Percentiles rank a stretch among this genome's conserved stretches.
Conservation (phyloP, 2,329 filamentous ascomycete species). For the Colletotrichum limetticola region DNA sequence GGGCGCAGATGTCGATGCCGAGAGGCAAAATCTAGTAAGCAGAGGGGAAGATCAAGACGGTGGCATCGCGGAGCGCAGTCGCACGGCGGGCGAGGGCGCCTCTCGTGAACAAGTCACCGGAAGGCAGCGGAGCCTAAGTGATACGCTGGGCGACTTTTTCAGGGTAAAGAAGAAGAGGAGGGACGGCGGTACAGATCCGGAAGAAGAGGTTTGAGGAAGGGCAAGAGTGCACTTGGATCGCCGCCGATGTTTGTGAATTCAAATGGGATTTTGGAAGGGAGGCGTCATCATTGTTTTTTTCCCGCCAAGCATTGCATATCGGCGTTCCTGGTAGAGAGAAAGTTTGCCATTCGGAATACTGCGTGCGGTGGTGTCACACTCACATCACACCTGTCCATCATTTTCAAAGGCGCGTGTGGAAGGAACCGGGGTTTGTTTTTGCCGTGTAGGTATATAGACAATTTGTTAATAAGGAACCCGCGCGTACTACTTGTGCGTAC, state of each 20-base stretch:
- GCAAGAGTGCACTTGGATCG: no score
- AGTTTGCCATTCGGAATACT: background rate
- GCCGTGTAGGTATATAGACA: slow-evolving; percentile 6
- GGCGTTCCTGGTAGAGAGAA: slow-evolving; percentile 34
- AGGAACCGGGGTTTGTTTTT: background rate
- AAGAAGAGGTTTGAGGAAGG: slow-evolving; percentile 19
- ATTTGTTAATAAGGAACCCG: background rate
- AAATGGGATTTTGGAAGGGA: background rate
- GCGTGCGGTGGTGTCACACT: slow-evolving; percentile 1
- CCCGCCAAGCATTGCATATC: slow-evolving; percentile 31
- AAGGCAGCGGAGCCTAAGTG: slow-evolving; percentile 53
- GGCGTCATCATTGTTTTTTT: background rate
- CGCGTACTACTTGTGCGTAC: background rate
- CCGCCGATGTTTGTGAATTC: background rate
- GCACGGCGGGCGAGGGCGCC: slow-evolving; percentile 26
- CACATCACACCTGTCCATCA: slow-evolving; percentile 10
- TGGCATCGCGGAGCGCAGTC: slow-evolving; percentile 20
- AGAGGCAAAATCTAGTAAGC: slow-evolving; percentile 16
- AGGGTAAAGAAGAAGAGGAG: slow-evolving; percentile 46
- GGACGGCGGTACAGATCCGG: slow-evolving; percentile 36
- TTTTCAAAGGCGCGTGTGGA: slow-evolving; percentile 4
- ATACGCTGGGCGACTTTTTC: slow-evolving; percentile 54
- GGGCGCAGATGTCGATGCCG: slow-evolving; percentile 37
- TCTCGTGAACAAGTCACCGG: slow-evolving; percentile 37
- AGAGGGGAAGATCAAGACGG: slow-evolving; percentile 1